Evolutionary conservation across 2,329 filamentous ascomycete genomes (phyloP).

Genomic region (Alternaria rosae): DNA sequence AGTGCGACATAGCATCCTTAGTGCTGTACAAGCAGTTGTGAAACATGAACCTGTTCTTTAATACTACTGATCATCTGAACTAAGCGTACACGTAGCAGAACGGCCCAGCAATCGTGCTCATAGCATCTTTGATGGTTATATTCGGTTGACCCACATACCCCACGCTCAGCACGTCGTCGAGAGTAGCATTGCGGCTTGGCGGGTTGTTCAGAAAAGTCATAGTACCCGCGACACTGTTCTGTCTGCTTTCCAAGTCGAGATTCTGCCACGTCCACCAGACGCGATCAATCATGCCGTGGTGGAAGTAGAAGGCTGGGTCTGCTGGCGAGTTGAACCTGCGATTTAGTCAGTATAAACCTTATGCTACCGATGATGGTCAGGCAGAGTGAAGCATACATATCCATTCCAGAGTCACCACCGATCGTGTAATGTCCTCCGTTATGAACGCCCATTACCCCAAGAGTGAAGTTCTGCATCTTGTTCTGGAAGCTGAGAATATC

Average conservation of each 20-base stretch:
- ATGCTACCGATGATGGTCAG: background rate
- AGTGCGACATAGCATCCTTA: background rate
- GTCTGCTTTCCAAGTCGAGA: background rate
- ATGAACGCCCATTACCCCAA: background rate
- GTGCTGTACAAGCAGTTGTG: background rate
- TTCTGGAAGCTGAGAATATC: conserved; percentile 50
- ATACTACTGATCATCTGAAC: conserved; percentile 11
- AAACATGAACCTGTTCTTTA: background rate
- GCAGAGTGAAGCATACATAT: background rate
- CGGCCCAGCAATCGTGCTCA: conserved; percentile 53
- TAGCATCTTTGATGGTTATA: conserved; percentile 47
- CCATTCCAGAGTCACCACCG: background rate
- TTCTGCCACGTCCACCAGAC: conserved; percentile 60
- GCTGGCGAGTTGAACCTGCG: background rate
- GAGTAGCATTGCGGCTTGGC: background rate
- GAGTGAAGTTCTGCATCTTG: conserved; percentile 22
- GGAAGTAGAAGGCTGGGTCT: conserved; percentile 57
- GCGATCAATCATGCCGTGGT: conserved; percentile 57
- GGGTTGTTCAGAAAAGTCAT: background rate
- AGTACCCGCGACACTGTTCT: background rate
- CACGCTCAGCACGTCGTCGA: conserved; percentile 3
- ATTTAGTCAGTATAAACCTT: conserved; percentile 11
- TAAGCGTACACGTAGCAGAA: conserved; percentile 55
- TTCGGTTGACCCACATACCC: conserved; percentile 15
- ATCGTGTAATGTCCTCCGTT: background rate